Evolutionary conservation across 2,329 filamentous ascomycete genomes (phyloP), one percentile per base, ranked within the genome.

Genomic region (Pseudogymnoascus sp.): DNA sequence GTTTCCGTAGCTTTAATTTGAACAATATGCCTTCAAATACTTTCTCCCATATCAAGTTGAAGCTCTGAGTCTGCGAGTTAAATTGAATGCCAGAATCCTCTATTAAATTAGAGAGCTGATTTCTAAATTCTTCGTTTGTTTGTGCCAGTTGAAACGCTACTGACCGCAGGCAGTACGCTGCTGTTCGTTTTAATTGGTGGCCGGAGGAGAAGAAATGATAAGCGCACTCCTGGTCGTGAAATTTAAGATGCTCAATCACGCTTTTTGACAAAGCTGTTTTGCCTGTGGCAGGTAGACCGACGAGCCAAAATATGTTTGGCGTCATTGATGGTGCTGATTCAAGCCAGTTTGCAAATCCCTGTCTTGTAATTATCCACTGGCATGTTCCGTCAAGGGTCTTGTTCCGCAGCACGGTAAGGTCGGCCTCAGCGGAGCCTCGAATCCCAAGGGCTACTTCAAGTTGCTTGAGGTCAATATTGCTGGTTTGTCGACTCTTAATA

Each of bases 291-390:
- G 61, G 35, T 2, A 2, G 13, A 3, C 31, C 61, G 29, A 42
- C 5, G 8, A 62, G 17, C 61, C 55, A 62, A 25, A 62, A 31
- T 10, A 35, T 21, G 38, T 2, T 8, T 8, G 35, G 21, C 38
- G 17, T 29, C 6, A 48, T 3, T 3, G 42, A 48, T n/a, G 42
- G 42, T 8, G 21, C 21, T n/a, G 42, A n/a, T 25, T 68, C 60
- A 3, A 66, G 7, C 66, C 67, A 69, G 10, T 42, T 31, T 7
- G 44, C 59, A 21, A 64, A 66, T 4, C 5, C 35, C 2, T 41
- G 12, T 17, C 66, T 39, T 7, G 42, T n/a, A 21, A 70, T 63
- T n/a, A 70, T 38, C 67, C 68, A 69, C 13, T 65, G 62, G 62
- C 66, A 66, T 5, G 69, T 68, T 13, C 70, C 68, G 9, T 59